Percentiles rank a stretch among this genome's conserved stretches.
phyloP scores from a whole-genome alignment of 31 red algal species.

The Asparagopsis taxiformis region DNA sequence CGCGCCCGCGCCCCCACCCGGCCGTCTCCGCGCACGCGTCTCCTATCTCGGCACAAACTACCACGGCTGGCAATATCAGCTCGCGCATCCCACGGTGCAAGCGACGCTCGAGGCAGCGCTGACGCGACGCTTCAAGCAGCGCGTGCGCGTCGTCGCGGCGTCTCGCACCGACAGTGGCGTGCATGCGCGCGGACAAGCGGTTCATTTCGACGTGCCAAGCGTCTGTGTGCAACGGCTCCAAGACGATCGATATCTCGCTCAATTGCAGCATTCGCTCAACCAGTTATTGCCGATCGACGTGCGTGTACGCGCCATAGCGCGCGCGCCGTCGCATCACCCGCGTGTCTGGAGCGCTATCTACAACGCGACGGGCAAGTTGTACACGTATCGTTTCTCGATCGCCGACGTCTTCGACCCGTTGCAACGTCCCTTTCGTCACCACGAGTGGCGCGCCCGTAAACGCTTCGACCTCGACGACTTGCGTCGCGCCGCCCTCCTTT shows the following conservation, averaged over 20 bases:
- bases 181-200: constrained; percentile 90
- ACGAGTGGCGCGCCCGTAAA: constrained; percentile 37
- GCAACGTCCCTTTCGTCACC: constrained; percentile 45
- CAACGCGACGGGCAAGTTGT: constrained; percentile 65
- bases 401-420: constrained; percentile 70
- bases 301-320: constrained; percentile 28
- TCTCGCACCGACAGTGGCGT: constrained; percentile 94
- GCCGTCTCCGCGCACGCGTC: constrained; percentile 79
- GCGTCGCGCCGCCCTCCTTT: constrained; percentile 30
- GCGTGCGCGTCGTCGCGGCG: constrained; percentile 77
- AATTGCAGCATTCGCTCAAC: constrained; percentile 77
- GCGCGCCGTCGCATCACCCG: constrained; percentile 3
- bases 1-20: too few species aligned
- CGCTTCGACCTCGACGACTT: constrained; percentile 28
- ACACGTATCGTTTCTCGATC: constrained; percentile 80
- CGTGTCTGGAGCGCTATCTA: constrained; percentile 62
- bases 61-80: constrained; percentile 90
- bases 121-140: constrained; percentile 21
- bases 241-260: constrained; percentile 12
- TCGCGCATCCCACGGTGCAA: constrained; percentile 59
- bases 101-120: constrained; percentile 67
- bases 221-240: constrained; percentile 1
- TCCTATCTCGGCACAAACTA: constrained; percentile 90
- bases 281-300: constrained; percentile 78
- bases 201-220: constrained; percentile 88